Percentiles rank a stretch among this genome's conserved stretches.
Evolutionary conservation across 1,139 yeast species (phyloP).

Genomic region (Meyerozyma carpophila): DNA sequence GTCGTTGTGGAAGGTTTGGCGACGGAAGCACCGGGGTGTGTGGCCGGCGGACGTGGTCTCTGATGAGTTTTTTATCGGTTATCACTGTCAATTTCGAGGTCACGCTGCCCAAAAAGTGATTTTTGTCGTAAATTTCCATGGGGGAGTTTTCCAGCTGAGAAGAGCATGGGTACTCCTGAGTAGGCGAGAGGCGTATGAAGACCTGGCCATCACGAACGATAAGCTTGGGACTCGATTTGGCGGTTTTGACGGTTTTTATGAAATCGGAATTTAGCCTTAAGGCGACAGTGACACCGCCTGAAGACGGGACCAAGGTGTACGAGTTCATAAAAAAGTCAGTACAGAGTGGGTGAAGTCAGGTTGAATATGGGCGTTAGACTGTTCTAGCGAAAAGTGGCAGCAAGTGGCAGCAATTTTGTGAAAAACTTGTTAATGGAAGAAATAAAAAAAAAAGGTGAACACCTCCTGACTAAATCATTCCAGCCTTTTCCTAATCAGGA

Average conservation of each 20-base stretch:
- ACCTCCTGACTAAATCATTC: not conserved
- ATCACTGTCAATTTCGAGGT: slow-evolving; percentile 9
- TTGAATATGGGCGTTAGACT: too few species aligned
- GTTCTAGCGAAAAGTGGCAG: too few species aligned
- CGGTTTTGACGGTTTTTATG: not conserved
- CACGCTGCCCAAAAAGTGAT: slow-evolving; percentile 9
- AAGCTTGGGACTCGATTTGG: slow-evolving; percentile 6
- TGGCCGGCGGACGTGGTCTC: slow-evolving; percentile 4
- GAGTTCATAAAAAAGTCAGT: not conserved
- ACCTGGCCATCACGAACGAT: slow-evolving; percentile 10
- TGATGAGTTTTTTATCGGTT: slow-evolving; percentile 10
- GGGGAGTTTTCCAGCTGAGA: slow-evolving; percentile 9
- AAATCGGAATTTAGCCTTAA: not conserved
- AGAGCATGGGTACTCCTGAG: slow-evolving; percentile 9
- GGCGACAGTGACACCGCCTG: not conserved
- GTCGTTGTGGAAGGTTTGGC: slow-evolving; percentile 2
- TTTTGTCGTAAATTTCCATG: slow-evolving; percentile 7
- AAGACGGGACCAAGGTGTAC: not conserved
- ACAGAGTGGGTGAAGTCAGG: too few species aligned
- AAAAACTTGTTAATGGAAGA: not conserved
- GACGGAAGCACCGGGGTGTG: not conserved
- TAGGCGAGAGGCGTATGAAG: slow-evolving; percentile 8
- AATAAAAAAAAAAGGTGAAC: not conserved
- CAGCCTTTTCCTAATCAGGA: not conserved
- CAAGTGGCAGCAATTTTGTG: not conserved